Evolutionary conservation across 2,329 filamentous ascomycete genomes (phyloP).

Genomic region (Didymella keratinophila): DNA sequence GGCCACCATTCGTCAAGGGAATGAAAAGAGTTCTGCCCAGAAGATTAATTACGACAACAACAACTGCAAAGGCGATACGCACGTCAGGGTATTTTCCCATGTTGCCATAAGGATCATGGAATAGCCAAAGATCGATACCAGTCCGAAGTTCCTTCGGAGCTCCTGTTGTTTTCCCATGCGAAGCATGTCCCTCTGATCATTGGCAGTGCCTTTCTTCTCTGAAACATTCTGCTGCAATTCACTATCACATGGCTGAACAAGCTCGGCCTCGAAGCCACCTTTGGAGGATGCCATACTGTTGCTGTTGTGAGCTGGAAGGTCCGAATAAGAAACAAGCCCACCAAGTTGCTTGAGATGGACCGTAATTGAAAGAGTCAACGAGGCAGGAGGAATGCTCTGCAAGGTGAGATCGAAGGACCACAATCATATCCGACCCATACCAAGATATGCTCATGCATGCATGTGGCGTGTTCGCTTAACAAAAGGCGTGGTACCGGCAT

Average conservation of each 20-base stretch:
- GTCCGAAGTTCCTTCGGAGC: conserved; percentile 36
- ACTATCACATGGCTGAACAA: neutral
- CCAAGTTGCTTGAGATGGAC: neutral
- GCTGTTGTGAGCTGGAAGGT: neutral
- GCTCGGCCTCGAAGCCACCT: neutral
- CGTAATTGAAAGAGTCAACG: neutral
- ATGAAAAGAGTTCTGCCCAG: conserved; percentile 27
- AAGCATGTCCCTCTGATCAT: conserved; percentile 30
- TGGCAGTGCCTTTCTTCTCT: neutral
- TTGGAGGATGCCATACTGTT: neutral
- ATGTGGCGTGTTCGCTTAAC: no score
- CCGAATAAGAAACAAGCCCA: no score
- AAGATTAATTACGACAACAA: neutral
- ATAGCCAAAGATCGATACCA: conserved; percentile 40
- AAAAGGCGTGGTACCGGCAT: no score
- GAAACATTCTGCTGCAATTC: neutral
- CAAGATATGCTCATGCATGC: no score
- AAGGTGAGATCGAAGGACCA: no score
- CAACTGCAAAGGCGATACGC: neutral
- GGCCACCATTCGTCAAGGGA: conserved; percentile 38
- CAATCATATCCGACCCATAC: no score
- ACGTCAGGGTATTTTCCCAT: conserved; percentile 37
- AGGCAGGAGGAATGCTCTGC: neutral
- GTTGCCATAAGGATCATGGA: conserved; percentile 40
- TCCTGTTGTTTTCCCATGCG: conserved; percentile 43